Percentiles rank a stretch among this genome's conserved stretches.
These are phyloP conservation scores for Coprinellus micaceus DNA, from an alignment of 768 basidiomycete species.

Conservation along the genomic window DNA sequence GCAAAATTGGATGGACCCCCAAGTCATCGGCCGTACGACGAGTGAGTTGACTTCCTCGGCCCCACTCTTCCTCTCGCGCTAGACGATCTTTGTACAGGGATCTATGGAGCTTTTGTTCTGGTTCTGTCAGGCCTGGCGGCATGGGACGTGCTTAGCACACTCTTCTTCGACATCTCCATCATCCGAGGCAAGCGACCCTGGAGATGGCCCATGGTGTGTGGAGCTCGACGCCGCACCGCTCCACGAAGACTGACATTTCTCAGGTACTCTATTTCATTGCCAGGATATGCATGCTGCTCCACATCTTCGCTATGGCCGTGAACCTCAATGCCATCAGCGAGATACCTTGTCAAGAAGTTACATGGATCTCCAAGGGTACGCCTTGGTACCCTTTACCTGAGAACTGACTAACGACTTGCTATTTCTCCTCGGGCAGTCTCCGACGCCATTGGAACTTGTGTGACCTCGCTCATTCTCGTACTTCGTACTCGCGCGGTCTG, in stretches of 20 bases:
- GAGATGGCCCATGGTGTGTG: slow-evolving; percentile 32
- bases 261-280: slow-evolving; percentile 30
- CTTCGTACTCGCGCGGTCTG: slow-evolving; percentile 33
- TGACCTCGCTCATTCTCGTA: slow-evolving; percentile 30
- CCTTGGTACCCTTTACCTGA: not conserved
- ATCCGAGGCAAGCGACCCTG: slow-evolving; percentile 26
- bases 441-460: slow-evolving; percentile 31
- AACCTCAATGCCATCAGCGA: slow-evolving; percentile 31
- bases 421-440: slow-evolving; percentile 18
- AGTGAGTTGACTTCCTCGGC: slow-evolving; percentile 23
- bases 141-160: slow-evolving; percentile 29
- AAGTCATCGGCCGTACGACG: slow-evolving; percentile 23
- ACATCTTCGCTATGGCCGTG: slow-evolving; percentile 30
- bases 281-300: slow-evolving; percentile 31
- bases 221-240: not conserved
- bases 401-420: not conserved
- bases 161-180: slow-evolving; percentile 30
- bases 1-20: slow-evolving; percentile 26
- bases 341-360: slow-evolving; percentile 30
- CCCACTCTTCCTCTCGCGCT: not conserved
- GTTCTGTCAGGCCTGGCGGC: slow-evolving; percentile 29
- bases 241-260: not conserved
- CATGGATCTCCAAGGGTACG: slow-evolving; percentile 31
- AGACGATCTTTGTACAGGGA: slow-evolving; percentile 15
- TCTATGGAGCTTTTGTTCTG: slow-evolving; percentile 29